Conservation (phyloP, 192 early-diverging fungal species). For the Haplosporangium gracile region DNA sequence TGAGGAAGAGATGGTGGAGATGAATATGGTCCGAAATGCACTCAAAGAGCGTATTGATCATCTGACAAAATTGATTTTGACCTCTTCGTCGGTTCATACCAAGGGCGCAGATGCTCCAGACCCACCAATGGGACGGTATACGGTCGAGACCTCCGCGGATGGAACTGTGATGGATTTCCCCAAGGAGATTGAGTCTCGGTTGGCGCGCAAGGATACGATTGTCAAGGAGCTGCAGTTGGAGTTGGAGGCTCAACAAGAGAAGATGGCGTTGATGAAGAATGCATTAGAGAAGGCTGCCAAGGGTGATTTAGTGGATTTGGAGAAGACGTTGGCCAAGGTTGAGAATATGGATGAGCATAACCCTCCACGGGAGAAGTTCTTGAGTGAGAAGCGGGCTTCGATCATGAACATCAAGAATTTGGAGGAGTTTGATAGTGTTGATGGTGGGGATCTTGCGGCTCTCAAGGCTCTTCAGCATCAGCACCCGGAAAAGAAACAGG, state of each 20-base stretch:
- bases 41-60: conserved; percentile 91
- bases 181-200: conserved; percentile 28
- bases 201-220: conserved; percentile 47
- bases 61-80: conserved; percentile 86
- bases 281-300: conserved; percentile 39
- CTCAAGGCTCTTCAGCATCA: conserved; percentile 10
- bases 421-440: conserved; percentile 14
- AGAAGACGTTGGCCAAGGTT: conserved; percentile 48
- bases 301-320: conserved; percentile 40
- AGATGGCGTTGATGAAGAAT: conserved; percentile 52
- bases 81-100: conserved; percentile 69
- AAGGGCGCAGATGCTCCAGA: conserved; percentile 42
- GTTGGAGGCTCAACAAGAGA: conserved; percentile 56
- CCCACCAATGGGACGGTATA: conserved; percentile 6
- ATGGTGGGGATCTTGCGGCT: conserved; percentile 18
- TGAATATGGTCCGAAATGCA: conserved; percentile 72
- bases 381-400: conserved; percentile 45
- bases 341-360: conserved; percentile 51
- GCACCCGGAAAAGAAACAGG: not conserved
- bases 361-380: conserved; percentile 36
- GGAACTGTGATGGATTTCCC: conserved; percentile 33
- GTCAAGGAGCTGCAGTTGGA: conserved; percentile 38
- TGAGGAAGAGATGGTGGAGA: conserved; percentile 68
- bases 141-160: conserved; percentile 29
- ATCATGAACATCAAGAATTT: conserved; percentile 31